These are phyloP conservation scores for Leccinum proliferum DNA, from an alignment of 1,284 basidiomycete species.

Conservation along the genomic window DNA sequence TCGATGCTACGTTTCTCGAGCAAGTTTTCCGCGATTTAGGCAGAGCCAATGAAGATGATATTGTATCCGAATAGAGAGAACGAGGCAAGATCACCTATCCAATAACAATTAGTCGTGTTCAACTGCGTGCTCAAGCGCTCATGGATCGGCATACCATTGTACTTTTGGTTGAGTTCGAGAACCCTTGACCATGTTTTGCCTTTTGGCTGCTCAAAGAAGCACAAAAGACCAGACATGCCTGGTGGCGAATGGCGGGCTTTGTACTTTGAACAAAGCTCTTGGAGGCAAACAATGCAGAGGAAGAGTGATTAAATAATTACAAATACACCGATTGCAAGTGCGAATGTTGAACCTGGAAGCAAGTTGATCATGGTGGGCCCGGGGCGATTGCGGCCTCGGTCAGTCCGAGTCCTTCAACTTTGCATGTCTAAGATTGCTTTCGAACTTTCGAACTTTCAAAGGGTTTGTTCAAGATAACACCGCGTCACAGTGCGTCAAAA, in stretches of 20 bases:
- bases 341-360: too few relatives aligned
- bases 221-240: slow-evolving; percentile 13
- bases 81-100: slow-evolving; percentile 17
- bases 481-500: too few relatives aligned
- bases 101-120: neutral
- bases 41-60: slow-evolving; percentile 17
- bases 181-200: slow-evolving; percentile 9
- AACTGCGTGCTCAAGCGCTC: neutral
- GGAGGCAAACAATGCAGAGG: too few relatives aligned
- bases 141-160: slow-evolving; percentile 8
- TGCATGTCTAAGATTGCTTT: too few relatives aligned
- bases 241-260: slow-evolving; percentile 12
- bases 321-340: too few relatives aligned
- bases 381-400: too few relatives aligned
- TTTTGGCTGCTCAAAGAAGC: slow-evolving; percentile 8
- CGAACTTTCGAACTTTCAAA: too few relatives aligned
- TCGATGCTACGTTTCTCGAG: too few relatives aligned
- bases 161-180: slow-evolving; percentile 9
- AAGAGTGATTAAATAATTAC: too few relatives aligned
- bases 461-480: too few relatives aligned
- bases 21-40: slow-evolving; percentile 10
- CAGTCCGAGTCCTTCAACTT: too few relatives aligned
- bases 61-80: slow-evolving; percentile 12
- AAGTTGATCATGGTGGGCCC: too few relatives aligned
- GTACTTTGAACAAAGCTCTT: slow-evolving; percentile 1